phyloP scores from a whole-genome alignment of 192 early-diverging fungal genomes.

The Oehlia diaphana region DNA sequence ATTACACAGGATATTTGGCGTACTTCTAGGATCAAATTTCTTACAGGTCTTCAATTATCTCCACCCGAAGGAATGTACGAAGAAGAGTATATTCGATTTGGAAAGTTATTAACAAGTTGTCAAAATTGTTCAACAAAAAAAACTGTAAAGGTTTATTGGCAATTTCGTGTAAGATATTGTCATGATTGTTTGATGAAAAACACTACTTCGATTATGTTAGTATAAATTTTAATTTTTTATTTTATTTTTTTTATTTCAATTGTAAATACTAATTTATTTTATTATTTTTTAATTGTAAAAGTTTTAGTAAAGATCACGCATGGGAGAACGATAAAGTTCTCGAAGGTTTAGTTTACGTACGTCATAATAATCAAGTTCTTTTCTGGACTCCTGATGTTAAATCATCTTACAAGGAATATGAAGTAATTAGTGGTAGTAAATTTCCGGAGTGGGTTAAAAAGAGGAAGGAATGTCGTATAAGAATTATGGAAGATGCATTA shows the following conservation, averaged over 20 bases:
- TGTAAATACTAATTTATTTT: neutral
- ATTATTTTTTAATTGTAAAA: neutral
- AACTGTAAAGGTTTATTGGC: slow-evolving; percentile 24
- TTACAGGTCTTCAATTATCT: slow-evolving; percentile 14
- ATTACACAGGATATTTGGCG: slow-evolving; percentile 26
- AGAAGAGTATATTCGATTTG: slow-evolving; percentile 17
- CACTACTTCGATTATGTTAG: neutral
- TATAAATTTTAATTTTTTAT: neutral
- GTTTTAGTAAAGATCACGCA: slow-evolving; percentile 4
- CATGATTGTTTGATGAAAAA: slow-evolving; percentile 19
- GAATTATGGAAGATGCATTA: slow-evolving; percentile 13
- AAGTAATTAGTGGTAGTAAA: slow-evolving; percentile 9
- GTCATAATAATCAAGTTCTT: slow-evolving; percentile 18
- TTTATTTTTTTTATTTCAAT: neutral
- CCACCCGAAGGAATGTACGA: slow-evolving; percentile 28
- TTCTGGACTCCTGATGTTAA: slow-evolving; percentile 13
- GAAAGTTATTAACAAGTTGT: slow-evolving; percentile 5
- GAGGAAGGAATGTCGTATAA: slow-evolving; percentile 9
- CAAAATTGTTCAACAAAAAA: slow-evolving; percentile 12
- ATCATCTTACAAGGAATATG: slow-evolving; percentile 18
- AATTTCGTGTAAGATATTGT: slow-evolving; percentile 23
- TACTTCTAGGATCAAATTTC: neutral
- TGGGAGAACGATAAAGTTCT: neutral
- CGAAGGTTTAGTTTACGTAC: slow-evolving; percentile 2
- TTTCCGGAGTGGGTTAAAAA: neutral